Base-by-base conservation (phyloP, 331 rosid genomes). In the Dryas integrifolia region DNA sequence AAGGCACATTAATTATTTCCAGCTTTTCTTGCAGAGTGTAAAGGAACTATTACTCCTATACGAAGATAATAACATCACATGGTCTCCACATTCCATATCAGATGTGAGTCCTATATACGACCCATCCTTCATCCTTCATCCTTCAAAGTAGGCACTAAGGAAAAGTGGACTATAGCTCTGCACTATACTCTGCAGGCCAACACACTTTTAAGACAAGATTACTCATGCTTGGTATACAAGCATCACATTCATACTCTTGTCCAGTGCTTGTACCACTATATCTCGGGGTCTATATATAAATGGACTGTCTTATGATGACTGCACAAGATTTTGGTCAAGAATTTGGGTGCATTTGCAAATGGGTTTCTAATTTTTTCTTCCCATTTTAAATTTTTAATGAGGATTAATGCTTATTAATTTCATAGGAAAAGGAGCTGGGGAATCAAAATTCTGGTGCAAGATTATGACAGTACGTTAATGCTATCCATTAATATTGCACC, bases 51-150 rank as follows among this genome's bases (percentile, higher is more conserved):
- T 46, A 63, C 67, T 68, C 64, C 67, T 57, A 41, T 52, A 30
- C 35, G 16, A 67, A 78, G 49, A 55, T 70, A 80, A 74, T 70
- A 30, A 58, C 58, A 71, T 75, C 89, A 87, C 90, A 83, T 88
- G 96, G 87, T 77, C 77, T 82, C 91, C 89, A 75, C 86, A 67
- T 57, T 14, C 5, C 21, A 65, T 43, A 64, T 57, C 65, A 41
- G 14, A 62, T 13, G 61, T 56, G 41, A 43, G 5, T 69, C 12
- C 10, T 3, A 35, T 53, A 51, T 38, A 75, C 63, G 86, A 80
- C 67, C 80, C 77, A 70, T 86, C 87, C 24, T 21, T 21, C 77
- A 79, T 75, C 82, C 82, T 86, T 82, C 78, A 78, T 79, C 47
- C 80, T 89, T 79, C 83, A 52, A 79, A 52, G 72, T 73, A 70